Percentiles rank a stretch among this genome's conserved stretches.
Evolutionary conservation across 1,139 yeast genomes (phyloP).

Genomic region (Arxiozyma heterogenica): DNA sequence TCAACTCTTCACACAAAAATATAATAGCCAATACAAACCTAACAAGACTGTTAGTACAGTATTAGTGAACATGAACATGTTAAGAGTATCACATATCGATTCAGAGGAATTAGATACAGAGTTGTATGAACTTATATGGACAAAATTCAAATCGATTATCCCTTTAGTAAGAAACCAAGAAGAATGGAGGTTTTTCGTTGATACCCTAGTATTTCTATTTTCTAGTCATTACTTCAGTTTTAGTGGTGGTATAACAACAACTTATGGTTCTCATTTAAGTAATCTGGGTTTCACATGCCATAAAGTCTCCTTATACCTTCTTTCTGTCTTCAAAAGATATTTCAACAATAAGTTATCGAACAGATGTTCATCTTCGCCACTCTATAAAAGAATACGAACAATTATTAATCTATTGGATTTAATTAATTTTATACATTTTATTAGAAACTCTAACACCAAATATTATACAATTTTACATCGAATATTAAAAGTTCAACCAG

Average conservation of each 20-base stretch:
- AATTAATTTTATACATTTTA: constrained; percentile 11
- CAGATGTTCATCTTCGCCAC: background rate
- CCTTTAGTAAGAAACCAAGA: constrained; percentile 8
- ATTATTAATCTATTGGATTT: constrained; percentile 14
- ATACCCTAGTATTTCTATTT: constrained; percentile 16
- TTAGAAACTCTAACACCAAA: background rate
- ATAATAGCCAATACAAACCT: too few relatives aligned
- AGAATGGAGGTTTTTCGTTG: constrained; percentile 16
- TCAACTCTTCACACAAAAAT: too few relatives aligned
- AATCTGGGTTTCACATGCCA: constrained; percentile 14
- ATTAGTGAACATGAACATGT: constrained; percentile 3
- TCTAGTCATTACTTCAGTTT: constrained; percentile 8
- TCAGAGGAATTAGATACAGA: constrained; percentile 18
- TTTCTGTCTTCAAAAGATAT: constrained; percentile 13
- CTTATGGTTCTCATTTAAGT: constrained; percentile 24
- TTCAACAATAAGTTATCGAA: constrained; percentile 8
- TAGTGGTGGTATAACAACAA: constrained; percentile 7
- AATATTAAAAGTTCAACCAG: constrained; percentile 8
- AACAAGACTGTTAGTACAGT: too few relatives aligned
- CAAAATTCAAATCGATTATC: constrained; percentile 9
- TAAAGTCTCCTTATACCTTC: constrained; percentile 12
- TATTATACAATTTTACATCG: constrained; percentile 16
- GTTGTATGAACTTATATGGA: constrained; percentile 13
- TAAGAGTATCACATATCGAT: constrained; percentile 20
- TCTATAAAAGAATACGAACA: constrained; percentile 7